Evolutionary conservation across 1,284 basidiomycete genomes (phyloP).

Genomic region (Trametes sp.): DNA sequence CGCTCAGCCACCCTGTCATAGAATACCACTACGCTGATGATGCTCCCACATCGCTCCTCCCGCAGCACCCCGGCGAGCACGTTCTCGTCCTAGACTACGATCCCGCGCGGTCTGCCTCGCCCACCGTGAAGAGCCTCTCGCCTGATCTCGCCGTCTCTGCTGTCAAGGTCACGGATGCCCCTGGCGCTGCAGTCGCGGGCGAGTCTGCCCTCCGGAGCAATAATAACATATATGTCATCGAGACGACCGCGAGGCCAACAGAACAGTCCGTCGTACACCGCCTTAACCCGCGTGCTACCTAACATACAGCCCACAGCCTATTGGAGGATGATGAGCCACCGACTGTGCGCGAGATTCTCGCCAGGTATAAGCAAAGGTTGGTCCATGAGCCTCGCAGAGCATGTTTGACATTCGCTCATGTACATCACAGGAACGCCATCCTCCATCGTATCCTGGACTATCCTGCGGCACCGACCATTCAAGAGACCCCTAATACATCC

Average conservation of each 20-base stretch:
- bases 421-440: conserved; percentile 58
- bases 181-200: conserved; percentile 63
- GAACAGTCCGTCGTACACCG: conserved; percentile 36
- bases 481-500: conserved; percentile 2
- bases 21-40: conserved; percentile 86
- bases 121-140: conserved; percentile 69
- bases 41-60: conserved; percentile 65
- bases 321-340: conserved; percentile 45
- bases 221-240: conserved; percentile 76
- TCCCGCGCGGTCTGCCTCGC: conserved; percentile 43
- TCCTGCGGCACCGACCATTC: conserved; percentile 35
- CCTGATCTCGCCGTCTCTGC: conserved; percentile 63
- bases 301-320: conserved; percentile 24
- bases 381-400: conserved; percentile 1
- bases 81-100: conserved; percentile 76
- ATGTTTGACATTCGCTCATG: background rate
- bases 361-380: conserved; percentile 73
- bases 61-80: conserved; percentile 65
- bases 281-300: conserved; percentile 6
- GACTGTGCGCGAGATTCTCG: conserved; percentile 56
- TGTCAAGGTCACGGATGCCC: conserved; percentile 72
- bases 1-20: conserved; percentile 74
- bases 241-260: conserved; percentile 55
- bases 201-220: conserved; percentile 55
- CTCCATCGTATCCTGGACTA: conserved; percentile 65